Evolutionary conservation across 768 basidiomycete genomes (phyloP), one percentile per base, ranked within the genome.

Genomic region (Macrolepiota fuliginosa): DNA sequence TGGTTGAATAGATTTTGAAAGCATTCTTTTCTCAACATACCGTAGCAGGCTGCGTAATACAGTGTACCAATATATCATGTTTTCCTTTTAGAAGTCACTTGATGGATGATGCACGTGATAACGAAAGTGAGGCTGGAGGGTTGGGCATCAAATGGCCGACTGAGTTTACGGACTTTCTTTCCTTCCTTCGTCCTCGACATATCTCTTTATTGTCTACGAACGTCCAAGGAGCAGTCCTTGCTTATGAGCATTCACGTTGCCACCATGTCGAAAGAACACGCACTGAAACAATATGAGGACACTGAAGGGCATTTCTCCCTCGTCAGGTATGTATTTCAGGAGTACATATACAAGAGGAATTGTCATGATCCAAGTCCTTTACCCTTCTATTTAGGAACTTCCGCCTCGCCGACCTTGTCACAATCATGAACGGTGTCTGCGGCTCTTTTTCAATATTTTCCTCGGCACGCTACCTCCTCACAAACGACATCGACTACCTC

Each of bases 361-460:
- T 47, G 19, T 66, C 67, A 65, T 62, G 39, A 60, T 66, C 60
- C 45, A 64, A 67, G 57, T 35, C 60, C 66, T 62, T 59, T 62
- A 56, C 63, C 29, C 25, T 58, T 59, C 58, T 58, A n/a, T 61
- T 46, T 56, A 97, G 97, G 68, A 98, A 98, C 75, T 99, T 99
- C 72, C 92, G 96, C 56, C 85, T 98, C 27, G 97, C 97, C 66
- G 97, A 99, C 79, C 83, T 97, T 55, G 94, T 99, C 68, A 99
- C 97, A 37, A 94, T 99, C 65, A 95, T 96, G 90, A 99, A 99
- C 72, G 97, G 97, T 49, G 90, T 98, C 74, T 99, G 97, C 77
- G 97, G 97, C 61, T 91, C 92, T 17, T 89, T 96, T 68, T 98
- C 95, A 27, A 85, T 99, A 71, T 95, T 98, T 75, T 92, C 89